phyloP scores from a whole-genome alignment of 768 basidiomycete species.

The Macrolepiota dolichaula region DNA sequence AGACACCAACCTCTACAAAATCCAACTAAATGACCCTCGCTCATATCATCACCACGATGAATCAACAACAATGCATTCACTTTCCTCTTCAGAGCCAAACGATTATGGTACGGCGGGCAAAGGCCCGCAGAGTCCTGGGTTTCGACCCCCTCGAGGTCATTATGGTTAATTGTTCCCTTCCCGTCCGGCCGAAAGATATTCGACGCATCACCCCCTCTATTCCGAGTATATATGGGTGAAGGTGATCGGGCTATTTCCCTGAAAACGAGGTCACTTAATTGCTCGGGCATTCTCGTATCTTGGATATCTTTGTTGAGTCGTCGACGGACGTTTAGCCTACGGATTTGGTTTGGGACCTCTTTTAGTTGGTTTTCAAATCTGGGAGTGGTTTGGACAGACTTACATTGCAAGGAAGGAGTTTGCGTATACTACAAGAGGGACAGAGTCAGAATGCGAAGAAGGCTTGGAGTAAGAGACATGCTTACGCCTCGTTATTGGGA shows the following conservation, averaged over 20 bases:
- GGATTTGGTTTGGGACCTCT: neutral
- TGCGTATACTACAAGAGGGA: slow-evolving; percentile 14
- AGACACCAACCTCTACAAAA: neutral
- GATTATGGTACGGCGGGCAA: slow-evolving; percentile 3
- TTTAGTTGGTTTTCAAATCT: neutral
- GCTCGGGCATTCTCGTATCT: neutral
- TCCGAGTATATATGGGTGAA: neutral
- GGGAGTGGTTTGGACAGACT: neutral
- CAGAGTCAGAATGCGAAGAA: neutral
- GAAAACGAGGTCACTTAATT: neutral
- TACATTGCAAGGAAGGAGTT: slow-evolving; percentile 19
- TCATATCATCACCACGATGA: neutral
- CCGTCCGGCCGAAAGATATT: neutral
- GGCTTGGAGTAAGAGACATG: neutral
- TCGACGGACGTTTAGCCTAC: neutral
- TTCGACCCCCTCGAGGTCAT: neutral
- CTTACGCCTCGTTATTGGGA: slow-evolving; percentile 29
- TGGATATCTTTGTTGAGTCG: neutral
- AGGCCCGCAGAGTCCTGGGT: too few relatives aligned
- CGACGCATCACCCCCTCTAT: neutral
- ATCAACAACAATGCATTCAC: neutral
- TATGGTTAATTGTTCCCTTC: neutral
- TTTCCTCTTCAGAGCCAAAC: neutral
- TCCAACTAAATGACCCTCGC: neutral
- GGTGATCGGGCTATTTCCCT: neutral